Conservation (phyloP, 1,284 basidiomycete species). For the Vanrija pseudolonga region DNA sequence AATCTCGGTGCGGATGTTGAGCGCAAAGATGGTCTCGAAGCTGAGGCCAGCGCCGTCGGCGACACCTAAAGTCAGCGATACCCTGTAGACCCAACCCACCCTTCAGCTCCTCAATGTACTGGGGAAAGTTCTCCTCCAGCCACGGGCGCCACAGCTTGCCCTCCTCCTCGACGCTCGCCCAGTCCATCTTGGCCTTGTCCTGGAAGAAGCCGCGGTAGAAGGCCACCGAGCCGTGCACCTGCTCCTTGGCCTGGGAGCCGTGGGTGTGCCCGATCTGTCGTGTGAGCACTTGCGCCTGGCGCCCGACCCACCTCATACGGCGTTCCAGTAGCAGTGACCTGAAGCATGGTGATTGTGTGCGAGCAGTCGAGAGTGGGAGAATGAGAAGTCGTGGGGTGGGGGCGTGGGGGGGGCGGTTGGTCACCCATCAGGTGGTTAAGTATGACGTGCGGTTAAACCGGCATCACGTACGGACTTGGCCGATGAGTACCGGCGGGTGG, state of each 20-base stretch:
- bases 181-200: slow-evolving; percentile 11
- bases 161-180: slow-evolving; percentile 8
- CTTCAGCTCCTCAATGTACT: slow-evolving; percentile 16
- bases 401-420: neutral
- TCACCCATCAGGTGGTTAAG: neutral
- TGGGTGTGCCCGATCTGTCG: slow-evolving; percentile 15
- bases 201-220: slow-evolving; percentile 17
- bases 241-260: slow-evolving; percentile 5
- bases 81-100: neutral
- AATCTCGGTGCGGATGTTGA: slow-evolving; percentile 21
- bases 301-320: slow-evolving; percentile 9
- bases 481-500: too few species aligned
- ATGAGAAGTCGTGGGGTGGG: neutral
- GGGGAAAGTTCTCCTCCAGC: slow-evolving; percentile 8
- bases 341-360: slow-evolving; percentile 3
- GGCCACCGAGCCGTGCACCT: slow-evolving; percentile 15
- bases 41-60: slow-evolving; percentile 9
- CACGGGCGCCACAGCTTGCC: slow-evolving; percentile 13
- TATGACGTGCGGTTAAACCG: too few species aligned
- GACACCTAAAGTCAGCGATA: slow-evolving; percentile 3
- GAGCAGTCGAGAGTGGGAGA: too few species aligned
- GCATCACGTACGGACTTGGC: too few species aligned
- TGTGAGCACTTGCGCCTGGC: neutral
- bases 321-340: slow-evolving; percentile 8
- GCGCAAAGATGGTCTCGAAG: slow-evolving; percentile 7